Evolutionary conservation across 2,329 filamentous ascomycete species (phyloP), one percentile per base, ranked within the genome.

Genomic region (Ceratocystiopsis minuta): DNA sequence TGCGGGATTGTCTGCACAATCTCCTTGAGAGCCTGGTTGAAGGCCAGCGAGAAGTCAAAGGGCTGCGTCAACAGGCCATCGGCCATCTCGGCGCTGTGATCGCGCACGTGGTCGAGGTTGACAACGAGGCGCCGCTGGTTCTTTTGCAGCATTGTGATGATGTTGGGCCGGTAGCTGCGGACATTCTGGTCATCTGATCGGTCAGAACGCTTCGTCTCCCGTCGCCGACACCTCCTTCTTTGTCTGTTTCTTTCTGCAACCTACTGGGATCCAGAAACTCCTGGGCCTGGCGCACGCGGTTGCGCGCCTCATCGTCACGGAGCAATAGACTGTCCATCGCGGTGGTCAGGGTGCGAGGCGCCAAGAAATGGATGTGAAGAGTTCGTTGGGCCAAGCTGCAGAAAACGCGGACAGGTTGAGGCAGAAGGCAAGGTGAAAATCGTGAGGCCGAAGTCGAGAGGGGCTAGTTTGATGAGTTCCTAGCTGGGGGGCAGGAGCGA

Each of bases 251-350:
- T 28, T 28, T 28, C 11, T 6, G 24, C 24, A 28, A 28, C 41
- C 2, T 32, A 94, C 86, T 78, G 46, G 88, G 88, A 66, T 95
- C 88, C 36, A 96, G 75, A 55, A 96, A 95, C 59, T 95, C 87
- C 53, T 80, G 73, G n/a, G 85, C 86, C 49, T 80, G 75, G 53
- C 85, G 80, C 58, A 94, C 75, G 54, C 86, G 83, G 64, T 92
- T 79, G 52, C 76, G 73, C 53, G 80, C 77, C 50, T 80, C 84
- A 61, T 90, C 83, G 68, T 95, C 87, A 60, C 80, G 75, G 53
- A 92, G 73, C 18, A 80, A 75, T 51, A 75, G 65, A 46, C 67
- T 71, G 52, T 86, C 80, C 81, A 90, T 86, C 24, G 24, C 24
- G 24, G 24, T 28, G 24, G 24, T 28, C 24, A 9, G 24, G 7